A percentile compares a stretch with the other conserved stretches of the same genome.
Evolutionary conservation across 106 monocot species (phyloP).

Genomic region (Acorus calamus): DNA sequence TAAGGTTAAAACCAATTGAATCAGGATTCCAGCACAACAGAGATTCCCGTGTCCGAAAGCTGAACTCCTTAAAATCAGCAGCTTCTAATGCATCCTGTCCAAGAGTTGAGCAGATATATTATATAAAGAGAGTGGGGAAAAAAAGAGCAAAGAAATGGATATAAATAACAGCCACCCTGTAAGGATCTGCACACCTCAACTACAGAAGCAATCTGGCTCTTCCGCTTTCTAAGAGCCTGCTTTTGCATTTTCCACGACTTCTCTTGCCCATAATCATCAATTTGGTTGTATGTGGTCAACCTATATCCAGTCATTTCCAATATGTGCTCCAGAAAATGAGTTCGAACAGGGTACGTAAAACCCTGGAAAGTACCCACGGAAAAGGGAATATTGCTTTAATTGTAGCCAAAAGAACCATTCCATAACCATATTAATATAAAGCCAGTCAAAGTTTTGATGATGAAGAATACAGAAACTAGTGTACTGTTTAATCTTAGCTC

Average conservation of each 20-base stretch:
- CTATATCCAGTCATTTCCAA: constrained; percentile 88
- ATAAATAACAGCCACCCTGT: neutral
- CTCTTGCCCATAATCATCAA: constrained; percentile 99
- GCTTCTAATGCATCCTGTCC: constrained; percentile 81
- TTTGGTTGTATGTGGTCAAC: constrained; percentile 90
- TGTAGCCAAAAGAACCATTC: too few relatives aligned
- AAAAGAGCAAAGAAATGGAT: too few relatives aligned
- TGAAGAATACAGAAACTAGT: too few relatives aligned
- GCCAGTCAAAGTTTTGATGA: too few relatives aligned
- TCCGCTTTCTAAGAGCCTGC: constrained; percentile 82
- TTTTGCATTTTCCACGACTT: constrained; percentile 99
- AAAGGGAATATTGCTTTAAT: neutral
- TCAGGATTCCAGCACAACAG: constrained; percentile 94
- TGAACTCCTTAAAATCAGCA: constrained; percentile 84
- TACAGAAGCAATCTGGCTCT: constrained; percentile 93
- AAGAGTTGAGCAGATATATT: neutral
- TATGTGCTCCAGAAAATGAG: constrained; percentile 77
- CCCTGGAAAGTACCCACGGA: constrained; percentile 38
- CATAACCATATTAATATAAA: neutral
- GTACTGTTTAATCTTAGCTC: too few relatives aligned
- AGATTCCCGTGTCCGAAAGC: constrained; percentile 79
- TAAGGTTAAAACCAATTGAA: constrained; percentile 95
- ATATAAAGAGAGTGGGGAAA: too few relatives aligned
- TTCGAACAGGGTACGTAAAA: constrained; percentile 88
- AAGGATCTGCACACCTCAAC: constrained; percentile 54